Evolutionary conservation across 768 basidiomycete species (phyloP), one percentile per base, ranked within the genome.

Genomic region (Russula brevipes): DNA sequence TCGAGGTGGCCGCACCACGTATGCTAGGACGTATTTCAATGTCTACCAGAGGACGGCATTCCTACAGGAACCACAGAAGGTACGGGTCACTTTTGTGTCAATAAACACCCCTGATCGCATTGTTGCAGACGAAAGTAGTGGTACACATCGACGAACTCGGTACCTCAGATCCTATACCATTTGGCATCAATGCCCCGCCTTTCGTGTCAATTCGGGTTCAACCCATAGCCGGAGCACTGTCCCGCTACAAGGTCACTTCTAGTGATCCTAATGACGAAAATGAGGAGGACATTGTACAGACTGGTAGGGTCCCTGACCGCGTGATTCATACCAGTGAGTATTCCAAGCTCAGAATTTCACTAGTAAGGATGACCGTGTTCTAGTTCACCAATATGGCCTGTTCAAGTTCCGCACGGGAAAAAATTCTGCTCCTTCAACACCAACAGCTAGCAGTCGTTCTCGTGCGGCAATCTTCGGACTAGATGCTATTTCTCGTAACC

Each of bases 341-440:
- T 47, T 36, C 44, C 46, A 7, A 0, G 17, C 4, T 24, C 16
- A 52, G 49, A 62, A 19, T 30, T 4, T 41, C 53, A n/a, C 14
- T 57, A 49, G 61, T 46, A 49, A 54, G 65, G 50, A 44, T 62
- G 53, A 67, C 60, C 6, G 51, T 30, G 33, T 55, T 60, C 30
- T 63, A 94, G 91, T 93, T 59, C 89, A 94, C 70, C 90, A 91
- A 71, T 94, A 85, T 64, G 92, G 93, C 16, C 76, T 97, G 57
- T 96, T 94, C 76, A 87, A 90, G 71, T 94, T 95, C 74, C 82
- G 82, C 35, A 92, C 92, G 0, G 86, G 86, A 38, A 84, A 82
- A 57, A 86, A 78, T 47, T 87, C 94, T 30, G 75, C 82, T n/a
- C 94, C 95, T 5, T 83, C 87, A 2, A 98, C 94, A 0, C 95